Evolutionary conservation across 2,329 filamentous ascomycete genomes (phyloP), one percentile per base, ranked within the genome.

Genomic region (Chlorencoelia australis): DNA sequence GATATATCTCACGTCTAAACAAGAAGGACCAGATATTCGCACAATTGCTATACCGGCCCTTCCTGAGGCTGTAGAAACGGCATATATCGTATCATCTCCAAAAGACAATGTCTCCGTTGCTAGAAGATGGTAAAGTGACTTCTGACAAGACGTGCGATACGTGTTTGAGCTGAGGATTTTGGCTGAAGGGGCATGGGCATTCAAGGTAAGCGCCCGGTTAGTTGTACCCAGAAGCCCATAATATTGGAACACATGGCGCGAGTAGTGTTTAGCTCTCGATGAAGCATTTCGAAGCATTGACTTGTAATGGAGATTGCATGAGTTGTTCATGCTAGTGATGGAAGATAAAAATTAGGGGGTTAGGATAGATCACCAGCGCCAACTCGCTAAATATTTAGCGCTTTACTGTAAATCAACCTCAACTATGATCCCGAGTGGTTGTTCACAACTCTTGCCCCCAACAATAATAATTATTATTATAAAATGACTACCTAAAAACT

Each of bases 1-100:
- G 22, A 41, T 19, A 31, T 24, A 8, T 19, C 61, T 50, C 65
- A 85, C 79, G 51, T 78, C 66, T 41, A 73, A 60, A 59, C 82
- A 89, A 29, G 77, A 75, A 18, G 82, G 71, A 0, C 91, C 91
- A 4, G 91, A 95, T 17, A 94, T 69, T 10, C 91, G 76, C 35
- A 96, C 77, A 22, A 96, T 79, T 2, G 89, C 89, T 56, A 98
- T 94, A 1, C 87, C 91, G 28, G 86, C 87, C 55, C 78, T 78
- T 1, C 89, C 91, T 8, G 81, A 67, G 0, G 85, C 86, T 1
- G 88, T 93, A 0, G 89, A 95, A 1, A 96, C 65, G 0, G 91
- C 91, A 59, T 94, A 96, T 35, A 98, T 94, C 1, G 89, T 96
- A 24, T 54, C 52, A 26, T 37, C 31, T 5, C 7, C 5, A 5